Conservation (phyloP, 2,329 filamentous ascomycete species). For the Chaetomiaceae sp. region DNA sequence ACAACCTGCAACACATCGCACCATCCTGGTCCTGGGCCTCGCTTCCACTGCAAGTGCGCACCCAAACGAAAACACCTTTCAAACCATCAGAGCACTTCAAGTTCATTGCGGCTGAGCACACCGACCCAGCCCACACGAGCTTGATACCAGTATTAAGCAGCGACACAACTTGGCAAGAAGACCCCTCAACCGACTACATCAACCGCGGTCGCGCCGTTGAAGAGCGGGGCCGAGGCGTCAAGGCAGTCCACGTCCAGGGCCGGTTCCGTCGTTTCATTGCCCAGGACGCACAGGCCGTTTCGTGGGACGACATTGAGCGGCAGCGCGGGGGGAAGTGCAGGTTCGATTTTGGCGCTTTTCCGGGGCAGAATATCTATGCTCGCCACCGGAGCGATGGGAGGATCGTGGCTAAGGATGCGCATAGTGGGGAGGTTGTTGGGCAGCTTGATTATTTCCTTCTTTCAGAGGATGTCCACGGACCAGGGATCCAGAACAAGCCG, state of each 20-base stretch:
- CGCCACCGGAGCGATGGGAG: slow-evolving; percentile 21
- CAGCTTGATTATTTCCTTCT: slow-evolving; percentile 24
- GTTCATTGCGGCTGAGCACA: slow-evolving; percentile 14
- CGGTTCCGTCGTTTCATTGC: slow-evolving; percentile 25
- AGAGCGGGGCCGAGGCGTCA: slow-evolving; percentile 22
- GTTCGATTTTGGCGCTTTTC: slow-evolving; percentile 22
- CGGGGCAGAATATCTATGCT: slow-evolving; percentile 19
- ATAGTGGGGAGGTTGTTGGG: slow-evolving; percentile 25
- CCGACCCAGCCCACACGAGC: not conserved
- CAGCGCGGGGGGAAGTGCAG: slow-evolving; percentile 8
- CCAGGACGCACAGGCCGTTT: slow-evolving; percentile 10
- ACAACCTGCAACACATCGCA: slow-evolving; percentile 22
- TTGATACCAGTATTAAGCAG: too few relatives aligned
- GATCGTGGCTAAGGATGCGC: slow-evolving; percentile 25
- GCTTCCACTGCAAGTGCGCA: slow-evolving; percentile 21
- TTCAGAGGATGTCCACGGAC: not conserved
- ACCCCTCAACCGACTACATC: not conserved
- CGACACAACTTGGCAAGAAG: not conserved
- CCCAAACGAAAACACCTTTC: slow-evolving; percentile 18
- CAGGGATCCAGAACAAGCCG: not conserved
- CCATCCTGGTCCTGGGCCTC: slow-evolving; percentile 29
- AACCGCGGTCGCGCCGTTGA: slow-evolving; percentile 19
- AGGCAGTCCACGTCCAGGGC: slow-evolving; percentile 21
- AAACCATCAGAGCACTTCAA: slow-evolving; percentile 19
- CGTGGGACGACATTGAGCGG: slow-evolving; percentile 23